Evolutionary conservation across 805 yeast genomes (phyloP).

Genomic region (Yarrowia porcina): DNA sequence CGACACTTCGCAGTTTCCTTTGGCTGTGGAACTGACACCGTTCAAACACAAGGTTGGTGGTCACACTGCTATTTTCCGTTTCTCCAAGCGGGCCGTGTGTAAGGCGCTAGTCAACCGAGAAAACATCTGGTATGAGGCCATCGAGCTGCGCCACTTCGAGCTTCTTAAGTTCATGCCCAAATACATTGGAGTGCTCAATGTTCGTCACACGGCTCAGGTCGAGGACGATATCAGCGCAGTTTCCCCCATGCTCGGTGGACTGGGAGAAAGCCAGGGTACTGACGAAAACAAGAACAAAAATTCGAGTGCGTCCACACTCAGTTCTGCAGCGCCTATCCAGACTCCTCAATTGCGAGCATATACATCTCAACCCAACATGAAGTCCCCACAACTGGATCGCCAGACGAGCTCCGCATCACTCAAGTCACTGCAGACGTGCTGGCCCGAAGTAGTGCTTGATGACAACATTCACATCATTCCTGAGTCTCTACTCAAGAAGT

Average conservation of each 20-base stretch:
- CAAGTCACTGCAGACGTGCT: constrained; percentile 28
- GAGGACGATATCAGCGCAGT: constrained; percentile 30
- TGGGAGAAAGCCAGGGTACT: not conserved
- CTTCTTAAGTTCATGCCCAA: constrained; percentile 84
- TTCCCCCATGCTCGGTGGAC: constrained; percentile 13
- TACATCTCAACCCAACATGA: constrained; percentile 20
- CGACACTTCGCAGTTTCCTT: constrained; percentile 34
- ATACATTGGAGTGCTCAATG: constrained; percentile 91
- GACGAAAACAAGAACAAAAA: not conserved
- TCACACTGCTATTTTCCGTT: constrained; percentile 92
- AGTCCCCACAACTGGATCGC: constrained; percentile 1
- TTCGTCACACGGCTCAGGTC: constrained; percentile 58
- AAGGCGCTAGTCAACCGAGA: constrained; percentile 89
- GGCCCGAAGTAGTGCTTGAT: constrained; percentile 84
- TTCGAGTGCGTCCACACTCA: not conserved
- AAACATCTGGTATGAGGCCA: constrained; percentile 84
- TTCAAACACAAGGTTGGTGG: constrained; percentile 96
- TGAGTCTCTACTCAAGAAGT: constrained; percentile 65
- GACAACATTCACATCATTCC: constrained; percentile 93
- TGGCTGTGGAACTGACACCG: constrained; percentile 87
- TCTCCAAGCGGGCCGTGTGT: constrained; percentile 88
- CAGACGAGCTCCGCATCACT: constrained; percentile 22
- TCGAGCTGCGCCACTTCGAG: constrained; percentile 74
- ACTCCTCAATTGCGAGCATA: not conserved
- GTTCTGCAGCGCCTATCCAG: not conserved